Evolutionary conservation across 140 eudicot genomes (phyloP).

Genomic region (Cichorium intybus): DNA sequence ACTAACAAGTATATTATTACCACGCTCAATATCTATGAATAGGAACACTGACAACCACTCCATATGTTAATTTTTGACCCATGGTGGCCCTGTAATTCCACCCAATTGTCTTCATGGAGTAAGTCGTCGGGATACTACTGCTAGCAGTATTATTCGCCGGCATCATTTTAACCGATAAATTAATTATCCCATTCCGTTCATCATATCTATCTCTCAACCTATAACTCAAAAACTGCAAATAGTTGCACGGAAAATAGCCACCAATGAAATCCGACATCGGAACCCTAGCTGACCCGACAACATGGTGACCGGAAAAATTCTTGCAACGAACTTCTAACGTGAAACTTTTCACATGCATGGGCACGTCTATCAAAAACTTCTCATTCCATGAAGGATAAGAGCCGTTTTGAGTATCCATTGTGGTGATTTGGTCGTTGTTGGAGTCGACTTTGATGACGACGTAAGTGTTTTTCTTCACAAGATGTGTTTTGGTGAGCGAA

Average conservation of each 20-base stretch:
- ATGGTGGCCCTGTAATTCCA: not conserved
- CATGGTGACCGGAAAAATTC: slow-evolving; percentile 24
- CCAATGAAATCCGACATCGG: slow-evolving; percentile 63
- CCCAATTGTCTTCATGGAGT: slow-evolving; percentile 19
- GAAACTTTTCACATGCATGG: slow-evolving; percentile 41
- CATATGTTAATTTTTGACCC: slow-evolving; percentile 10
- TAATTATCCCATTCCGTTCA: slow-evolving; percentile 72
- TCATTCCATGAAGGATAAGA: slow-evolving; percentile 59
- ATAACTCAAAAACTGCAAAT: slow-evolving; percentile 78
- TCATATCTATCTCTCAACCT: slow-evolving; percentile 56
- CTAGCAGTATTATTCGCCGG: not conserved
- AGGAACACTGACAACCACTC: slow-evolving; percentile 29
- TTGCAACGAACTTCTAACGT: slow-evolving; percentile 50
- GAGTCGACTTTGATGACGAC: slow-evolving; percentile 35
- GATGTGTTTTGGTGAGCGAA: slow-evolving; percentile 16
- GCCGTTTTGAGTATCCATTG: slow-evolving; percentile 43
- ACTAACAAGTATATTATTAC: not conserved
- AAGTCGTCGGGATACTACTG: not conserved
- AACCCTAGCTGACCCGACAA: slow-evolving; percentile 47
- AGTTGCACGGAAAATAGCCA: slow-evolving; percentile 33
- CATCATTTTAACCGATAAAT: slow-evolving; percentile 52
- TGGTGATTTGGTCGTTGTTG: not conserved
- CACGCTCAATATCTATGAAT: not conserved
- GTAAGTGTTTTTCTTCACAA: slow-evolving; percentile 42
- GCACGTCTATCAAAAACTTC: slow-evolving; percentile 42